Evolutionary conservation across 169 alveolate genomes (phyloP), one percentile per base, ranked within the genome.

Genomic region (Cryptosporidium felis): DNA sequence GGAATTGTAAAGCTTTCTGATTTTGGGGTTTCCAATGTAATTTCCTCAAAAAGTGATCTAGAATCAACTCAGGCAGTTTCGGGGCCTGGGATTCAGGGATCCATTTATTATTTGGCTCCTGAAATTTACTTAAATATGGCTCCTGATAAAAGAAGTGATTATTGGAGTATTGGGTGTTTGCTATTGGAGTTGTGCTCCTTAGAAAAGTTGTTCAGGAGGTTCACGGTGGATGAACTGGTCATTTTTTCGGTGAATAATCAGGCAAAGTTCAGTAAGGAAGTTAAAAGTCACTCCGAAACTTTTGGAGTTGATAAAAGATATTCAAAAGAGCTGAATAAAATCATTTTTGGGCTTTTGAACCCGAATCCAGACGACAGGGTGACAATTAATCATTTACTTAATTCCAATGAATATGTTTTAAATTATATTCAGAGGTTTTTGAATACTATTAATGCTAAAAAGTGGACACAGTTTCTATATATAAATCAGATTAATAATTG

Each of bases 151-250:
- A 51, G 41, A 36, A 53, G 60, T n/a, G 85, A 74, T 21, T 53
- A 4, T 30, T 74, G 85, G 85, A 74, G 85, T 74, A 53, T 74
- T 2, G 85, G 85, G 16, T 74, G 85, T 53, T 53, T 74, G 41
- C 14, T 74, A 38, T 5, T 74, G 16, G 85, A 74, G 14, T 34
- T 74, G 9, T 74, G 85, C 21, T 74, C 67, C 14, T 12, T 74
- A 2, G 65, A 74, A 18, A 49, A 18, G 56, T 36, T 74, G 10
- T 74, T 74, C 44, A 56, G 44, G 56, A 74, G 56, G 28, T 56
- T 38, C 23, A 36, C 85, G 12, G 10, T 74, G 40, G 74, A 74
- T 38, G 85, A 74, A 49, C 23, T 74, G 45, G 16, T 74, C 9
- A 74, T 74, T 16, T 53, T 74, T 16, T 74, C 67, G 51, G 6